Evolutionary conservation across 2,329 filamentous ascomycete species (phyloP), one percentile per base, ranked within the genome.

Genomic region (Elsinoe australis): DNA sequence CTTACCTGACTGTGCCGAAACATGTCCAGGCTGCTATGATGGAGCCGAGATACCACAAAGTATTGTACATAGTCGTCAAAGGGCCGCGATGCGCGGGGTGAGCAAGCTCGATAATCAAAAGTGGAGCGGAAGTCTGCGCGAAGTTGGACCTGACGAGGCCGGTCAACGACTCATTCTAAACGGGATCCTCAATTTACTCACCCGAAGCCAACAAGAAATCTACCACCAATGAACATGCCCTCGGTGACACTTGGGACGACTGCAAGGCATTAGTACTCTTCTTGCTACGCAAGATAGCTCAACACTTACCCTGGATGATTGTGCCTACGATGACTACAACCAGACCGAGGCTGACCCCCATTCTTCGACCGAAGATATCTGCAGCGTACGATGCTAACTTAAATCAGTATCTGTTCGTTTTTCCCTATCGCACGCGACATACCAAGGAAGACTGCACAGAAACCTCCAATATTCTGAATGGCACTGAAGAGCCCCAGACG

Each of bases 11-110:
- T 1, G 80, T 83, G 24, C 77, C 80, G 69, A 79, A 82, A 22
- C 78, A 78, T 42, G 82, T 71, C 67, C 76, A 78, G 3, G 77
- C 76, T 22, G 80, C 78, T 45, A 80, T 52, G 18, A 72, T 65
- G 31, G 67, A 67, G 36, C 78, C 79, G 48, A 79, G 61, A 60
- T 82, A 81, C 79, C 80, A 85, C 56, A 39, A 51, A 0, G 55
- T 50, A 18, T 58, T 51, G 50, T 63, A 69, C 0, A 66, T 47
- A 1, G 61, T 58, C 28, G 56, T 67, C 4, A 59, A 49, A 2
- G 63, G 58, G 15, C 59, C 60, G 10, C 68, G 62, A 34, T 70
- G 65, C 0, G 58, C 58, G 1, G 67, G 67, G 33, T 72, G 67
- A 4, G 68, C 67, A 15, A 72, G 61, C 52, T 73, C 71, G 17